phyloP scores from a whole-genome alignment of 495 filamentous ascomycete species.

The Copromyces sp. region DNA sequence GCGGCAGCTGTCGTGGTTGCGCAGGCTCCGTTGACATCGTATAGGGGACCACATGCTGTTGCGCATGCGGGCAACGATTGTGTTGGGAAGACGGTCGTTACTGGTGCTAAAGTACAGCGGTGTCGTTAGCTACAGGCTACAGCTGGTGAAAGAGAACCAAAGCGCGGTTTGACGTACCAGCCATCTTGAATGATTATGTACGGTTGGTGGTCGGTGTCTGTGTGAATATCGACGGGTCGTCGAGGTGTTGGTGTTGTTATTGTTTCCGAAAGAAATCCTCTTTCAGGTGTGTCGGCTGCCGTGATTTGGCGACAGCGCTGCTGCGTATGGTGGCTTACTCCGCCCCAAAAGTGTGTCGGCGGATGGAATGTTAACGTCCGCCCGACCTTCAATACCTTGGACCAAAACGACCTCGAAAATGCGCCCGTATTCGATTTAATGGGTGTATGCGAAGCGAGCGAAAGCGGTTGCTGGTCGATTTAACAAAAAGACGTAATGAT shows the following conservation, averaged over 20 bases:
- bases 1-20: conserved; percentile 17
- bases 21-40: conserved; percentile 46
- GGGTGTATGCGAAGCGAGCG: not conserved
- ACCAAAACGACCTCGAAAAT: not conserved
- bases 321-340: not conserved
- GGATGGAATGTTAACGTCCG: not conserved
- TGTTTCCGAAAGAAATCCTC: not conserved
- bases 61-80: conserved; percentile 37
- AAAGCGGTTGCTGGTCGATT: not conserved
- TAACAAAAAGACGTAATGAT: not conserved
- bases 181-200: not conserved
- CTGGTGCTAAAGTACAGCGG: not conserved
- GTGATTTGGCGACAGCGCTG: not conserved
- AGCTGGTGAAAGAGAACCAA: not conserved
- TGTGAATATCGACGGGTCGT: not conserved
- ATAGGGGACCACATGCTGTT: conserved; percentile 36
- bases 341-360: not conserved
- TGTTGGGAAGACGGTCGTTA: conserved; percentile 38
- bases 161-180: not conserved
- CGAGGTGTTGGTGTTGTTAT: not conserved
- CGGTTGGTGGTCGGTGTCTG: not conserved
- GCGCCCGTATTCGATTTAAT: not conserved
- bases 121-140: not conserved
- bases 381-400: not conserved
- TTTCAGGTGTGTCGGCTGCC: not conserved